These are phyloP conservation scores for Xylariales sp. DNA, from an alignment of 2,329 filamentous ascomycete genomes.

Conservation along the genomic window DNA sequence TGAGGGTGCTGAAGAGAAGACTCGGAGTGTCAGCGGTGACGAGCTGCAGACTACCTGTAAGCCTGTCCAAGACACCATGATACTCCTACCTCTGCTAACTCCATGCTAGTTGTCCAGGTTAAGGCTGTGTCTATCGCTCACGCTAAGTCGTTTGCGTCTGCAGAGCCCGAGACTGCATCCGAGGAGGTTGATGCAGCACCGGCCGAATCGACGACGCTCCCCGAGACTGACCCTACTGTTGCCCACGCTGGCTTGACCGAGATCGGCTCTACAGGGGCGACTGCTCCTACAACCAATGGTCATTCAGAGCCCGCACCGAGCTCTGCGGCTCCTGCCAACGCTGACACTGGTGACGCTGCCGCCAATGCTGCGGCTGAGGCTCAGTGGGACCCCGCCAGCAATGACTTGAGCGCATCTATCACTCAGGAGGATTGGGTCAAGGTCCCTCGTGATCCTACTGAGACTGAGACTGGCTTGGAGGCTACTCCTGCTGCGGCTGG, in stretches of 20 bases:
- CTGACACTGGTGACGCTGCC: constrained; percentile 45
- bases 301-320: constrained; percentile 31
- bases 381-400: constrained; percentile 54
- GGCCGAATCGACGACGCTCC: constrained; percentile 20
- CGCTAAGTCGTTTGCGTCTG: constrained; percentile 25
- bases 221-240: constrained; percentile 61
- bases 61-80: constrained; percentile 23
- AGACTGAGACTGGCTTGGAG: constrained; percentile 64
- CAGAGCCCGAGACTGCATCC: constrained; percentile 29
- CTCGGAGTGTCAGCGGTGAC: constrained; percentile 61
- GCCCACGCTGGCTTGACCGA: constrained; percentile 65
- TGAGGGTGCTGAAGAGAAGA: constrained; percentile 63
- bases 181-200: constrained; percentile 26
- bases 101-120: constrained; percentile 48
- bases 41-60: constrained; percentile 68
- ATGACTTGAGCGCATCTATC: constrained; percentile 37
- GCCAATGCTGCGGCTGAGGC: constrained; percentile 60
- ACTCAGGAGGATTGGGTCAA: constrained; percentile 70
- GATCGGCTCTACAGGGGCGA: constrained; percentile 46
- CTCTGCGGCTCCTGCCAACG: constrained; percentile 41
- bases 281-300: constrained; percentile 35
- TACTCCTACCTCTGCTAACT: constrained; percentile 16
- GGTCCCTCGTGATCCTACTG: constrained; percentile 66
- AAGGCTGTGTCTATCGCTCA: constrained; percentile 53
- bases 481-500: constrained; percentile 54